Conservation (phyloP, 257 asterid genomes). For the Catharanthus roseus region DNA sequence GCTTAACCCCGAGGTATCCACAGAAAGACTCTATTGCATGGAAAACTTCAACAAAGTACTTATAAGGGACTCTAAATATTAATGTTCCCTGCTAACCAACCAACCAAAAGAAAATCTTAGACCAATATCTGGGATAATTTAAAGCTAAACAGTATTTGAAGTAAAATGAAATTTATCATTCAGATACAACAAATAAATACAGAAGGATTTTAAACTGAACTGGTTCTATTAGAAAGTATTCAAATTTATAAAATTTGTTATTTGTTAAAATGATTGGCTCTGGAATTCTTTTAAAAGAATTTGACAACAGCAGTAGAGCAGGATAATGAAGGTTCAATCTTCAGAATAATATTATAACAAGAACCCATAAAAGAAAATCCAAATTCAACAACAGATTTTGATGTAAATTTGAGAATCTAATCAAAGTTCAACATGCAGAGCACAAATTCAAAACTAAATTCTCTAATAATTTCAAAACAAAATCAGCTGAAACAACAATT, state of each 20-base stretch:
- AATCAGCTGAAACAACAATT: background rate
- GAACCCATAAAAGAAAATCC: background rate
- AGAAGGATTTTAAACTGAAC: background rate
- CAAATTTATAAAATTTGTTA: too few relatives aligned
- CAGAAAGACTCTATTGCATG: slow-evolving; percentile 6
- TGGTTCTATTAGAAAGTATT: background rate
- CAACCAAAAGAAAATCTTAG: background rate
- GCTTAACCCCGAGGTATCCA: slow-evolving; percentile 8
- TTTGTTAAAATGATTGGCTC: too few relatives aligned
- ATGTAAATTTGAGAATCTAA: background rate
- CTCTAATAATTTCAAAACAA: background rate
- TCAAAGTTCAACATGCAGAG: background rate
- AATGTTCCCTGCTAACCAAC: slow-evolving; percentile 11
- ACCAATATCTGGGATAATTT: background rate
- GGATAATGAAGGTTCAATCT: background rate
- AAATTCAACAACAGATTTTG: background rate
- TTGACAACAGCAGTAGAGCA: background rate
- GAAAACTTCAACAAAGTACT: background rate
- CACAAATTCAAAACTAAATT: background rate
- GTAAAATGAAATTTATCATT: background rate
- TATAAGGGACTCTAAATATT: background rate
- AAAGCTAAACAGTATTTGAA: background rate
- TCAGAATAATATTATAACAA: background rate
- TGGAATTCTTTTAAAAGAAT: background rate
- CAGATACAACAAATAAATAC: background rate